Evolutionary conservation across 805 yeast genomes (phyloP).

Genomic region (Komagataella phaffii): DNA sequence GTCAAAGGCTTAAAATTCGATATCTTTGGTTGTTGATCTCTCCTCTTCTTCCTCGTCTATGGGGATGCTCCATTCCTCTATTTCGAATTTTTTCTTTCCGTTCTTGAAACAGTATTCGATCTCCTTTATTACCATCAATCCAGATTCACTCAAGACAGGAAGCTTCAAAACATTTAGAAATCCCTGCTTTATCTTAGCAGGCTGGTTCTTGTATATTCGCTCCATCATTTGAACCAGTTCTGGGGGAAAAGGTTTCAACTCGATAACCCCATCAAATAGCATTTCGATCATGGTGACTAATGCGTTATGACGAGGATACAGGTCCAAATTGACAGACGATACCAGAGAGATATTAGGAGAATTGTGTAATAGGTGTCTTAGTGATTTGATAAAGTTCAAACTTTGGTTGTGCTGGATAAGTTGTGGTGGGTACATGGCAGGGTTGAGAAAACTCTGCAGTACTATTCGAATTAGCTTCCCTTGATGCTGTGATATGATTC

Average conservation of each 20-base stretch:
- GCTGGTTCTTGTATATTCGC: conserved; percentile 55
- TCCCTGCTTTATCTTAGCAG: conserved; percentile 75
- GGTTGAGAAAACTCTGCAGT: conserved; percentile 70
- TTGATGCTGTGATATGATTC: conserved; percentile 26
- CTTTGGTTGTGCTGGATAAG: conserved; percentile 27
- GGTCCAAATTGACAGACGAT: conserved; percentile 47
- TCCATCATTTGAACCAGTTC: conserved; percentile 55
- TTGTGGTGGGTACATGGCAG: conserved; percentile 51
- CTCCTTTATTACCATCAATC: conserved; percentile 61
- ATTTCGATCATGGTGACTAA: conserved; percentile 41
- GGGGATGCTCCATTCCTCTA: conserved; percentile 95
- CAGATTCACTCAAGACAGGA: conserved; percentile 61
- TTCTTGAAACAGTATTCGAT: conserved; percentile 81
- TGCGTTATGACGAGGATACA: conserved; percentile 42
- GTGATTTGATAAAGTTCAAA: conserved; percentile 45
- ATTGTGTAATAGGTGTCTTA: conserved; percentile 39
- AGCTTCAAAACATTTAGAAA: conserved; percentile 62
- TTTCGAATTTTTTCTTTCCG: conserved; percentile 71
- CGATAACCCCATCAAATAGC: conserved; percentile 54
- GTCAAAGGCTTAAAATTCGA: conserved; percentile 1
- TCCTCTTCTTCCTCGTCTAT: conserved; percentile 66
- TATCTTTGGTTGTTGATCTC: conserved; percentile 1
- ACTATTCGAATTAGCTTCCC: conserved; percentile 47
- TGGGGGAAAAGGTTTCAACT: conserved; percentile 72
- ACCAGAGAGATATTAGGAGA: conserved; percentile 27